Percentiles rank a stretch among this genome's conserved stretches.
Evolutionary conservation across 2,329 filamentous ascomycete genomes (phyloP).

Genomic region (Gyromitra esculenta): DNA sequence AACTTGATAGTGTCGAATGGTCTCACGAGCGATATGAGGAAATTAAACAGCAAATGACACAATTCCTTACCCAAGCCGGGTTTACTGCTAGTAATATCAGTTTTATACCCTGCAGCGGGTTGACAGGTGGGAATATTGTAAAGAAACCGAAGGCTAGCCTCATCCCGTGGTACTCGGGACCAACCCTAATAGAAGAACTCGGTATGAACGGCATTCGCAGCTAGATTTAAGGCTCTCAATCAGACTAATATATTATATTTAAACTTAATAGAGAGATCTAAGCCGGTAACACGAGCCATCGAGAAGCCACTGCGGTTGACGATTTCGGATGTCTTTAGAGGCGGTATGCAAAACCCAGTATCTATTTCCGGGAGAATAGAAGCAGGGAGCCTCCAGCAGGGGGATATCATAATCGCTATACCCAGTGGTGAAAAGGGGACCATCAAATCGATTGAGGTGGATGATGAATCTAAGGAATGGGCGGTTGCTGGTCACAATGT

Average conservation of each 20-base stretch:
- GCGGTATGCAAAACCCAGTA: conserved; percentile 79
- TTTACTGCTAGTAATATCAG: conserved; percentile 83
- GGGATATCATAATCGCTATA: conserved; percentile 80
- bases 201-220: conserved; percentile 33
- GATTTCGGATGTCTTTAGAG: conserved; percentile 85
- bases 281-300: conserved; percentile 75
- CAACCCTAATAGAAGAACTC: conserved; percentile 82
- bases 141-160: conserved; percentile 66
- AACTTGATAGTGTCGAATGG: conserved; percentile 89
- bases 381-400: conserved; percentile 81
- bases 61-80: conserved; percentile 82
- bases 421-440: conserved; percentile 82
- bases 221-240: background rate
- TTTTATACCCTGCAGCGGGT: conserved; percentile 89
- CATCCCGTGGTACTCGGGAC: conserved; percentile 79
- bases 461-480: conserved; percentile 80
- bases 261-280: conserved; percentile 71
- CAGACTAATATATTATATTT: conserved; percentile 9
- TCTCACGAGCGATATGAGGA: conserved; percentile 82
- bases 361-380: conserved; percentile 89
- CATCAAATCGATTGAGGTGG: conserved; percentile 82
- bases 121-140: conserved; percentile 87
- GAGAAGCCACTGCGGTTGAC: conserved; percentile 85
- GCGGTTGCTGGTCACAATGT: conserved; percentile 91
- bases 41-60: conserved; percentile 81